A percentile compares a stretch with the other conserved stretches of the same genome.
Conservation (phyloP, 2,329 filamentous ascomycete genomes). For the Fusarium incarnatum region DNA sequence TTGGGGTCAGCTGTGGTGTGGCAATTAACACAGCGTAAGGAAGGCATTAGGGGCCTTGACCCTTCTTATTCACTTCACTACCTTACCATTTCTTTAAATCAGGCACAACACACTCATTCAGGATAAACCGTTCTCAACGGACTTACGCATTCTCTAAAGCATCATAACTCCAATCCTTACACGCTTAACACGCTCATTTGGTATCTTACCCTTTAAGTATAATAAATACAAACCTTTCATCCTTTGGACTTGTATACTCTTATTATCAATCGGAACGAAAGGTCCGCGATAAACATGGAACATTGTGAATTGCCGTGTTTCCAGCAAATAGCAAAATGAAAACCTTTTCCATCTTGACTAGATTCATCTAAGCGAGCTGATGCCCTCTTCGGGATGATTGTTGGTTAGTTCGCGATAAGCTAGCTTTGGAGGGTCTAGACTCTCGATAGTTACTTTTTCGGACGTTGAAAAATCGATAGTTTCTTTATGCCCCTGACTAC, state of each 20-base stretch:
- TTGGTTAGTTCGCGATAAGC: not conserved
- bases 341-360: not conserved
- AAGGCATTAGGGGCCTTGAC: no score
- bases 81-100: no score
- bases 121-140: accelerated
- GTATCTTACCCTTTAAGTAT: no score
- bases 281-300: not conserved
- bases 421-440: not conserved
- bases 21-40: no score
- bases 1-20: no score
- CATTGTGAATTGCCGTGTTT: accelerated
- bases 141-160: no score
- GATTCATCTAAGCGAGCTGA: not conserved
- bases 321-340: not conserved
- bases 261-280: not conserved
- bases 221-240: no score
- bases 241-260: no score
- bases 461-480: conserved; percentile 2
- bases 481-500: conserved; percentile 6
- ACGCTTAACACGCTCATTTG: no score
- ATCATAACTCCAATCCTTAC: no score
- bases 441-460: not conserved
- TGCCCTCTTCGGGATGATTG: not conserved
- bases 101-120: no score
- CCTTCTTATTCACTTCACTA: no score